Evolutionary conservation across 2,329 filamentous ascomycete species (phyloP), one percentile per base, ranked within the genome.

Genomic region (Pseudocercospora pini-densiflorae): DNA sequence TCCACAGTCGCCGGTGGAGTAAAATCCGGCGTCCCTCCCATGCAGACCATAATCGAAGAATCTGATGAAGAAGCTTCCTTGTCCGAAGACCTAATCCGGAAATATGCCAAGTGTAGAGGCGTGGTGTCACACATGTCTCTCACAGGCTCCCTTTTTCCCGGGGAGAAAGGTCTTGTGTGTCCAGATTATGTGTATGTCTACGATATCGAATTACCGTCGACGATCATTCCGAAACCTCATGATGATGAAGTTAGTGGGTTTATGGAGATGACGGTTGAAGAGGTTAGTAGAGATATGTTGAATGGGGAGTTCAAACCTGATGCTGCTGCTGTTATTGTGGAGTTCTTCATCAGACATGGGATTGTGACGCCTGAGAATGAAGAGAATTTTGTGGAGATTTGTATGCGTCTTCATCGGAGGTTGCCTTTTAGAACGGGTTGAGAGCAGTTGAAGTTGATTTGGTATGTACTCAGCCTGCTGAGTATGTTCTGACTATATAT

Each of bases 111-210:
- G 63, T 79, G 86, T 16, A 84, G 83, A 27, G 93, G 93, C 7
- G 89, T 87, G 58, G 86, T 97, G 67, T 92, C 92, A 2, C 97
- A 97, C 80, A 88, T 93, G 72, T 90, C 93, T 79, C 84, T 96
- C 70, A 89, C 93, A 10, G 89, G 92, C 73, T 82, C 86, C 73
- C 85, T 87, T 31, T 89, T 92, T 3, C 92, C 92, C 10, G 93
- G 93, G 9, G 92, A 97, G 79, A 87, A 85, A 16, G 92, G 90
- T 7, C 84, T 95, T 73, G 85, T 97, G 74, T 93, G 95, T 79
- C 94, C 94, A 0, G 94, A 97, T 80, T 90, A 89, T 73, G 90
- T 97, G 79, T 97, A 93, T 83, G 83, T 96, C 51, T 98, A 94
- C 80, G 93, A 98, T 77, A 83, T 98, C 67, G 89, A 92, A 78